Evolutionary conservation across 2,329 filamentous ascomycete genomes (phyloP).

Genomic region (Fusarium illudens): DNA sequence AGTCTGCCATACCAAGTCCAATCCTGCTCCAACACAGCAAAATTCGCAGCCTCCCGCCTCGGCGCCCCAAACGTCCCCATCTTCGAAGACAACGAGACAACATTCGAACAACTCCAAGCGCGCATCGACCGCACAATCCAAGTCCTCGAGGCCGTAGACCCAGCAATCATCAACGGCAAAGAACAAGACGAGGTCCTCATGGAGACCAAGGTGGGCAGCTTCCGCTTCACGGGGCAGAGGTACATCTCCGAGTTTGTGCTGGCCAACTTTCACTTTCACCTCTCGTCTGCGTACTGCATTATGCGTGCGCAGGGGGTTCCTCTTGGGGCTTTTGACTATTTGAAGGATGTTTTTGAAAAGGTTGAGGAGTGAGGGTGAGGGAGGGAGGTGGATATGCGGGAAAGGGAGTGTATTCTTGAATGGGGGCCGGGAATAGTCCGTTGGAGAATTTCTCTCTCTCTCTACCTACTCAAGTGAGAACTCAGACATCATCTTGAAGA

Average conservation of each 20-base stretch:
- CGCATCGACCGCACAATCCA: conserved; percentile 40
- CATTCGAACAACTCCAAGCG: conserved; percentile 44
- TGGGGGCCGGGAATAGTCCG: conserved; percentile 40
- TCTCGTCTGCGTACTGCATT: conserved; percentile 64
- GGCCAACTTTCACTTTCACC: conserved; percentile 70
- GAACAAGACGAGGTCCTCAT: conserved; percentile 37
- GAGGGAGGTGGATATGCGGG: conserved; percentile 25
- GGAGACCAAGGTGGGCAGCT: conserved; percentile 38
- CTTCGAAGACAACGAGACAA: conserved; percentile 39
- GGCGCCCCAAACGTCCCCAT: conserved; percentile 25
- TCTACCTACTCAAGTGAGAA: neutral
- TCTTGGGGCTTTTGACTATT: conserved; percentile 65
- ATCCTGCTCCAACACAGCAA: conserved; percentile 40
- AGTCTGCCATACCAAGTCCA: conserved; percentile 38
- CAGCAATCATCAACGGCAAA: conserved; percentile 33
- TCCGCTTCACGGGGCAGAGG: conserved; percentile 43
- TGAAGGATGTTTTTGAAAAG: conserved; percentile 46
- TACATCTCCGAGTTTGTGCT: conserved; percentile 57
- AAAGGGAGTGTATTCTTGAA: conserved; percentile 38
- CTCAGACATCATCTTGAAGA: neutral
- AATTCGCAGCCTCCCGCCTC: conserved; percentile 32
- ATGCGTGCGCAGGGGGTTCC: conserved; percentile 64
- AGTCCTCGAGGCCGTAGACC: conserved; percentile 44
- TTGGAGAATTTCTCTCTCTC: conserved; percentile 28
- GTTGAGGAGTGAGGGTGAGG: neutral